Evolutionary conservation across 73 alveolate species (phyloP).

Genomic region (Blepharisma stoltei): DNA sequence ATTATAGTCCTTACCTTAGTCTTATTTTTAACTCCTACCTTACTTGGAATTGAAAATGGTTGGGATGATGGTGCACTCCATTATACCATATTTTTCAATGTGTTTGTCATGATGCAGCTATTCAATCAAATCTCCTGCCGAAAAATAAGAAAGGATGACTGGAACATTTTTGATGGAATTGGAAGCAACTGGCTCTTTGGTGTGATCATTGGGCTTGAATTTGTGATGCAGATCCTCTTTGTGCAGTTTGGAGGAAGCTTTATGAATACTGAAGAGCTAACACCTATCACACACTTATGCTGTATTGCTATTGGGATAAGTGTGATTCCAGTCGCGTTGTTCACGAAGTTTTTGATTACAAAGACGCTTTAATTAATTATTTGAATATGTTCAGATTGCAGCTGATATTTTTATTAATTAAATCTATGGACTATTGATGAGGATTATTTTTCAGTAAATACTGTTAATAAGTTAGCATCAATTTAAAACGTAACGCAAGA

Average conservation of each 20-base stretch:
- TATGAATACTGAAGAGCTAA: background rate
- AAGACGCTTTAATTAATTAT: no score
- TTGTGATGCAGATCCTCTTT: constrained; percentile 59
- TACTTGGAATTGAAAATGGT: constrained; percentile 34
- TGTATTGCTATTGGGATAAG: constrained; percentile 27
- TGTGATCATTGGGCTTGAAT: constrained; percentile 23
- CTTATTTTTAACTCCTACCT: constrained; percentile 49
- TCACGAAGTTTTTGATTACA: no score
- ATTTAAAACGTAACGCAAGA: no score
- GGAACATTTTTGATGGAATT: constrained; percentile 19
- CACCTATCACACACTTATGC: background rate
- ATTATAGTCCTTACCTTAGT: constrained; percentile 62
- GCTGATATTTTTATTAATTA: no score
- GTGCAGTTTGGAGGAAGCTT: constrained; percentile 66
- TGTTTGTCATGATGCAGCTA: constrained; percentile 64
- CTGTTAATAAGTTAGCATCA: no score
- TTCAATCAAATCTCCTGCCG: constrained; percentile 72
- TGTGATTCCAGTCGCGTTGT: no score
- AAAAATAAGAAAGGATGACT: constrained; percentile 37
- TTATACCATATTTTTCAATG: constrained; percentile 67
- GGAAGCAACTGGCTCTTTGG: background rate
- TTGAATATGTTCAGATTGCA: no score
- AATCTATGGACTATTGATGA: no score
- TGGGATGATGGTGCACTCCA: constrained; percentile 42
- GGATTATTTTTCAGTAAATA: no score